Conservation (phyloP, 331 rosid genomes). For the Arachis monticola region DNA sequence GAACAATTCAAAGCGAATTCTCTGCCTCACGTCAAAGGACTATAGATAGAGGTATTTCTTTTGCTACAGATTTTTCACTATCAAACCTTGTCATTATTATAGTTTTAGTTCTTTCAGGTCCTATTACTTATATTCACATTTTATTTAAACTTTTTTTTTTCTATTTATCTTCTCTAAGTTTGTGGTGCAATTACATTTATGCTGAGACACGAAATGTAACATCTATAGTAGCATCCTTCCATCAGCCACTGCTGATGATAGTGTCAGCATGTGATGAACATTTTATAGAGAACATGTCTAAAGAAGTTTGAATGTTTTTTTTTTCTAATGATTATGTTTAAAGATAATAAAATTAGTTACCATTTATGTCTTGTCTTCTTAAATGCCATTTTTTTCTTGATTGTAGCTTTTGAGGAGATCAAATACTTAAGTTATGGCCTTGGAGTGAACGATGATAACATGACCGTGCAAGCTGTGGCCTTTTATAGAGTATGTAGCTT, state of each 20-base stretch:
- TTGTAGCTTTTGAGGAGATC: conserved; percentile 57
- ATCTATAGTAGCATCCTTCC: background rate
- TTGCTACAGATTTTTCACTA: conserved; percentile 13
- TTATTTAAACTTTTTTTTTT: no score
- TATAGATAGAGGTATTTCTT: conserved; percentile 54
- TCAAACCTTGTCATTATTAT: background rate
- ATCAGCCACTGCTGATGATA: conserved; percentile 13
- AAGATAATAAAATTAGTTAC: conserved; percentile 4
- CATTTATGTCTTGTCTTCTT: conserved; percentile 11
- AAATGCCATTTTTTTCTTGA: conserved; percentile 20
- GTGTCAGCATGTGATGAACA: conserved; percentile 6
- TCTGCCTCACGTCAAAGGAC: conserved; percentile 65
- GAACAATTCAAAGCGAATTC: conserved; percentile 46
- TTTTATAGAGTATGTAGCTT: conserved; percentile 64
- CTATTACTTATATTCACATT: background rate
- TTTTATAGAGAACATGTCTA: conserved; percentile 14
- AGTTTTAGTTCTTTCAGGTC: conserved; percentile 3
- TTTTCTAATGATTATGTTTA: conserved; percentile 3
- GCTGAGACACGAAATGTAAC: conserved; percentile 15
- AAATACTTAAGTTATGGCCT: conserved; percentile 51
- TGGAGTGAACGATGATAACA: conserved; percentile 60
- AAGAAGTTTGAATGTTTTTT: conserved; percentile 20
- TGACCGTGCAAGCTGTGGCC: conserved; percentile 54
- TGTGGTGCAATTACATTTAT: conserved; percentile 9
- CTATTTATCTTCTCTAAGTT: background rate